Percentiles rank a stretch among this genome's conserved stretches.
Conservation (phyloP, 805 yeast species). For the Saturnispora silvae region DNA sequence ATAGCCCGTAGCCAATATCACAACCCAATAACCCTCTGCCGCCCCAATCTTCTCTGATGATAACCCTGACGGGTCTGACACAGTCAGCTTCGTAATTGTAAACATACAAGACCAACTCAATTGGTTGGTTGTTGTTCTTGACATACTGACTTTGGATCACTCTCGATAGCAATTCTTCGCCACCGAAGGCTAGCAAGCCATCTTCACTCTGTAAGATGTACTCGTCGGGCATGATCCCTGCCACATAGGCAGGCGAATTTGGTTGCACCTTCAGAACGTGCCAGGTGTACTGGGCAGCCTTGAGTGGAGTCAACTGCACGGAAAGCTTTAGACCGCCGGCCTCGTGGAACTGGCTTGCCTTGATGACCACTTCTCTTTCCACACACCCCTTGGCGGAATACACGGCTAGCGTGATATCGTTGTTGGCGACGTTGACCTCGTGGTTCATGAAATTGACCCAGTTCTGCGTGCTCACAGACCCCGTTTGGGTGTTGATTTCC, state of each 20-base stretch:
- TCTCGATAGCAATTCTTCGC: constrained; percentile 66
- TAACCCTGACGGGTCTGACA: constrained; percentile 60
- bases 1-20: constrained; percentile 86
- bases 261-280: constrained; percentile 67
- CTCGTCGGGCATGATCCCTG: constrained; percentile 81
- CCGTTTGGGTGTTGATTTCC: constrained; percentile 12
- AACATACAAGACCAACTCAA: constrained; percentile 46
- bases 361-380: constrained; percentile 28
- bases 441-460: constrained; percentile 19
- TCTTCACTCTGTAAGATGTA: constrained; percentile 64
- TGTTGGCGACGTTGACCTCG: constrained; percentile 19
- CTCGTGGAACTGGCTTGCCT: constrained; percentile 4
- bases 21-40: constrained; percentile 82
- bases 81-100: constrained; percentile 83
- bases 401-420: constrained; percentile 42
- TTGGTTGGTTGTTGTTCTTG: constrained; percentile 8
- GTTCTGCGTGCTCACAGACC: constrained; percentile 14
- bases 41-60: constrained; percentile 73
- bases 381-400: constrained; percentile 87
- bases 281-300: constrained; percentile 76
- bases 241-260: constrained; percentile 69
- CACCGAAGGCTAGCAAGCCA: constrained; percentile 78
- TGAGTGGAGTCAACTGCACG: constrained; percentile 67
- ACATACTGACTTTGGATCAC: constrained; percentile 48
- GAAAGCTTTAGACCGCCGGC: constrained; percentile 45